Conservation (phyloP, 129 eudicot species). For the Oenanthe sinensis region DNA sequence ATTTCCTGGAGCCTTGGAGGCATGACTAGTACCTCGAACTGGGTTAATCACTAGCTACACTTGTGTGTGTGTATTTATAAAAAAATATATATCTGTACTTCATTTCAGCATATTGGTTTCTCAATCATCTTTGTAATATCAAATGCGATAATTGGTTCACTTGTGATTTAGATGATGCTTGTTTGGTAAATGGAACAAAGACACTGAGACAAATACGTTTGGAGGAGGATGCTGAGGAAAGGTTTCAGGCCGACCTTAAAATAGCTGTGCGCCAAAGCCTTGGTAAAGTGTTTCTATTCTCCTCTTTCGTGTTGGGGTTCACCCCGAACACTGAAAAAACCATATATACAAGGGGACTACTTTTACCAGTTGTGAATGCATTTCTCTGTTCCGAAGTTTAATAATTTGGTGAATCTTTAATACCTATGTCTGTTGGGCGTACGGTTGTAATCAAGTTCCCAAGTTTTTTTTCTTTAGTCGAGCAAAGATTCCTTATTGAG, state of each 20-base stretch:
- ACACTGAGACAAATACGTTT: conserved; percentile 31
- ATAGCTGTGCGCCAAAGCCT: conserved; percentile 88
- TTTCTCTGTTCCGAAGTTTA: not conserved
- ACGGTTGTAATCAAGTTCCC: too few relatives aligned
- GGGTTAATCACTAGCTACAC: not conserved
- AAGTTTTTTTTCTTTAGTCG: too few relatives aligned
- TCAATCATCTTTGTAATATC: not conserved
- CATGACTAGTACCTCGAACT: not conserved
- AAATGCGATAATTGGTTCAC: not conserved
- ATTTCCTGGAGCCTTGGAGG: not conserved
- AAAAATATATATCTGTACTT: not conserved
- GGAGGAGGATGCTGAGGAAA: conserved; percentile 81
- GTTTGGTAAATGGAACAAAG: conserved; percentile 16
- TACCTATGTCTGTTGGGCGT: not conserved
- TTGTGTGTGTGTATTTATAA: not conserved
- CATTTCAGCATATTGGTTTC: too few relatives aligned
- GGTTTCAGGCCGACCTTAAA: conserved; percentile 89
- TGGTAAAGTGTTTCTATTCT: conserved; percentile 35
- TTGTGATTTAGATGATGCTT: conserved; percentile 14
- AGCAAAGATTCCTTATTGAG: too few relatives aligned
- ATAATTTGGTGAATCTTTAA: not conserved
- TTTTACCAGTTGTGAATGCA: not conserved
- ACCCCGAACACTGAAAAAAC: not conserved
- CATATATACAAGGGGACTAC: not conserved
- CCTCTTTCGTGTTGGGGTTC: not conserved